Evolutionary conservation across 208 protist species (phyloP), one percentile per base, ranked within the genome.

Genomic region (Wallacemonas collosoma): DNA sequence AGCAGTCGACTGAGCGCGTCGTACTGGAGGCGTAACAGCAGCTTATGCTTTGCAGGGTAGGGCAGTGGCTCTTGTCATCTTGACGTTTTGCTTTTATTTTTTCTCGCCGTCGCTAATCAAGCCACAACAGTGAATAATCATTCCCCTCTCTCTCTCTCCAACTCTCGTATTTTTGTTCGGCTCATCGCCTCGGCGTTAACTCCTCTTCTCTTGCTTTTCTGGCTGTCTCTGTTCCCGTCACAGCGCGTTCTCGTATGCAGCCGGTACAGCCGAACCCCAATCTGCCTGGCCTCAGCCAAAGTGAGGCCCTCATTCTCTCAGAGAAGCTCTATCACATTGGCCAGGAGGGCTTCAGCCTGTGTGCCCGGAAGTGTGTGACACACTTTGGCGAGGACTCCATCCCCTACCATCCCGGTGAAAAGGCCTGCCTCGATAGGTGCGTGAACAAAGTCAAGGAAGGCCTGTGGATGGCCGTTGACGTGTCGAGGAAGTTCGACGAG

Each of bases 341-440:
- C 54, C 41, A 89, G 45, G 81, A 93, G 58, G 85, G 86, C 48
- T 93, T 93, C 67, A 38, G 67, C 48, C 87, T 88, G 77, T 95
- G 90, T 65, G 45, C 77, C 0, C 41, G 51, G 17, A 66, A 74
- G 60, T 94, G 88, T 76, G 81, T 94, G 67, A 94, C 87, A 1
- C 91, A 93, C 77, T 94, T 83, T 72, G 83, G 75, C 40, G 86
- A 92, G 48, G 90, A 95, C 45, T 86, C 86, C n/a, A 82, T 95
- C 50, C 90, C 90, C 14, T 88, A 95, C 71, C 83, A 91, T 71
- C 80, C 80, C 9, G 86, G 90, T 43, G 90, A 95, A 77, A 90
- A 93, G 71, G 51, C 90, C 15, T 95, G 90, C 68, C 58, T 93
- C 1, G 83, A 92, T 39, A 88, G 90, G 15, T 95, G 90, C 68